Conservation (phyloP, 345 rosid species). For the Salix purpurea region DNA sequence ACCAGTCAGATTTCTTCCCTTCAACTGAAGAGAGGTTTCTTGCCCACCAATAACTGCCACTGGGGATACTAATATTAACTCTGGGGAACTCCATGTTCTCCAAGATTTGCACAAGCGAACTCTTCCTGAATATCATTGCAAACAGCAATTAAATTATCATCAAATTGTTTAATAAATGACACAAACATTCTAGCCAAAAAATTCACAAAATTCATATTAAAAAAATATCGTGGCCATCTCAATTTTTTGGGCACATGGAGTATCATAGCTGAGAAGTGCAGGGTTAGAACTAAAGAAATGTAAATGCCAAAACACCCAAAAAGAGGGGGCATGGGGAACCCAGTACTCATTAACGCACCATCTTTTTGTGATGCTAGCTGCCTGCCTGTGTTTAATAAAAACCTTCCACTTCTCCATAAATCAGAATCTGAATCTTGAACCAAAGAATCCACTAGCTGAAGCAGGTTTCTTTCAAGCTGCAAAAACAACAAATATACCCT, state of each 20-base stretch:
- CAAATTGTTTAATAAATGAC: neutral
- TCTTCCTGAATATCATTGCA: constrained; percentile 49
- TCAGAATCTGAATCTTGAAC: constrained; percentile 50
- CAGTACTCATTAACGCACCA: constrained; percentile 41
- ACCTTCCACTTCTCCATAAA: constrained; percentile 73
- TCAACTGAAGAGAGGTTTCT: constrained; percentile 54
- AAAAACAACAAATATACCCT: constrained; percentile 20
- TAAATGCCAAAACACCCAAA: neutral
- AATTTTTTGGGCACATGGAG: neutral
- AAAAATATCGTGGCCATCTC: neutral
- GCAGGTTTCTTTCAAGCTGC: constrained; percentile 69
- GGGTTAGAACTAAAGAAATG: neutral
- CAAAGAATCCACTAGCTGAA: constrained; percentile 45
- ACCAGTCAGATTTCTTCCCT: constrained; percentile 67
- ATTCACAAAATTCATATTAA: too few species aligned
- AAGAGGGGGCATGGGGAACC: too few species aligned
- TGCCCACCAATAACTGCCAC: constrained; percentile 73
- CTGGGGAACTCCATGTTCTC: constrained; percentile 73
- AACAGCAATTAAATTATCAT: neutral
- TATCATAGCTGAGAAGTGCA: neutral
- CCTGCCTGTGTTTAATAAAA: constrained; percentile 60
- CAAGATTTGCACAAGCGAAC: constrained; percentile 67
- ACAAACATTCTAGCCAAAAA: neutral
- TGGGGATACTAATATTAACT: constrained; percentile 74
- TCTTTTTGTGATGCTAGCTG: constrained; percentile 67